A percentile compares a stretch with the other conserved stretches of the same genome.
These are phyloP conservation scores for Helenozyma baotianmanensis DNA, from an alignment of 805 yeast genomes.

Conservation along the genomic window DNA sequence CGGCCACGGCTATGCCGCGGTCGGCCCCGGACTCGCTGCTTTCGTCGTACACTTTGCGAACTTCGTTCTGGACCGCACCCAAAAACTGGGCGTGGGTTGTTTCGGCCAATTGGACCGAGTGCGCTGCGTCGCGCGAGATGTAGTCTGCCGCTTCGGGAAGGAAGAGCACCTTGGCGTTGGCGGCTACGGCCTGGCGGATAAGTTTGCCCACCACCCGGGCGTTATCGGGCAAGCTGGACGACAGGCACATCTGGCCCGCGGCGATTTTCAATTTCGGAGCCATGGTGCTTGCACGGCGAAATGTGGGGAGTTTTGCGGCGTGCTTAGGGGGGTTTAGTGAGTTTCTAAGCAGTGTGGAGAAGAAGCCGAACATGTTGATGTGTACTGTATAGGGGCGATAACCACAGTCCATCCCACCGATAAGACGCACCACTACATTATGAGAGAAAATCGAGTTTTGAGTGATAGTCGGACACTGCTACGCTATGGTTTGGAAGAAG, in stretches of 20 bases:
- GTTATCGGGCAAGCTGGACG: slow-evolving; percentile 57
- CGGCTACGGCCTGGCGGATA: slow-evolving; percentile 57
- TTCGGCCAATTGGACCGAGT: slow-evolving; percentile 58
- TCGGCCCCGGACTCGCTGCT: slow-evolving; percentile 32
- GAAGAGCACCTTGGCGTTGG: slow-evolving; percentile 65
- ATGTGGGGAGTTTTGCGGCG: no score
- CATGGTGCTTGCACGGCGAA: slow-evolving; percentile 1
- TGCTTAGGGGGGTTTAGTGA: no score
- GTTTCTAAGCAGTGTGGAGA: no score
- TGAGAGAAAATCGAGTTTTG: no score
- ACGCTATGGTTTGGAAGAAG: no score
- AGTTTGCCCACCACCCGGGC: slow-evolving; percentile 54
- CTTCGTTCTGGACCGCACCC: slow-evolving; percentile 40
- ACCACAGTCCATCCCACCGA: no score
- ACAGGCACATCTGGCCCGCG: slow-evolving; percentile 82
- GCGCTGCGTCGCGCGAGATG: slow-evolving; percentile 63
- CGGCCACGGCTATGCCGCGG: slow-evolving; percentile 57
- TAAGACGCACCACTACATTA: no score
- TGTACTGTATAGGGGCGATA: no score
- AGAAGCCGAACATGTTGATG: no score
- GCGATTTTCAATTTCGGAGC: slow-evolving; percentile 43
- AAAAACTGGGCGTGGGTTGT: slow-evolving; percentile 35
- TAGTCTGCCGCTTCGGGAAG: slow-evolving; percentile 95
- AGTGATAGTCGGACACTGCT: no score
- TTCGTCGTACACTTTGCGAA: slow-evolving; percentile 18